Evolutionary conservation across 495 filamentous ascomycete species (phyloP), one percentile per base, ranked within the genome.

Genomic region (Talaromyces thailandensis): DNA sequence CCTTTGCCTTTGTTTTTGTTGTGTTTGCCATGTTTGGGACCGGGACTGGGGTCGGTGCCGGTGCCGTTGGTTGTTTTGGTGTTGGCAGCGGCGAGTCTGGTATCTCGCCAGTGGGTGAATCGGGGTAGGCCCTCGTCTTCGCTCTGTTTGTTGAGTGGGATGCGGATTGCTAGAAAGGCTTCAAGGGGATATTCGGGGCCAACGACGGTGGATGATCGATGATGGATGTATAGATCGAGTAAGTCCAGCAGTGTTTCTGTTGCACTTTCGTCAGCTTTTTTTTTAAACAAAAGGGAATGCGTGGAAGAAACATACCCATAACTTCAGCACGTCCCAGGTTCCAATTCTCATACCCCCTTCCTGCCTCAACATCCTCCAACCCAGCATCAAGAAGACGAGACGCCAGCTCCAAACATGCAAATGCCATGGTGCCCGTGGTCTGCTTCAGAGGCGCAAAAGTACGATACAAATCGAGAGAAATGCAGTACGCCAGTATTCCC

Each of bases 401-500:
- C 1, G 92, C 86, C 43, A 98, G 83, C 71, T 95, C 91, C 2
- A 96, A 75, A 67, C 89, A 85, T n/a, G 86, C 86, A 53, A 94
- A 77, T 3, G 92, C 91, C 76, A 96, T 85, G 4, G 90, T 87
- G 21, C 85, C 80, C 4, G 87, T 86, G 0, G 85, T 87, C 63
- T 96, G 90, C 74, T 97, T 98, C 35, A 98, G 77, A 18, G 93
- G 94, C 6, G 89, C 87, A 72, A 90, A 95, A 4, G 94, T 98
- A 66, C 92, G 90, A 72, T 97, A 95, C 18, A 96, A 76, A 72
- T 98, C 94, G 58, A 92, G 80, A 12, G 86, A 88, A 65, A 96
- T 89, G 69, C 88, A 86, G 73, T 90, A 95, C 0, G 90, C 89
- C 4, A 83, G 76, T 12, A 78, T 75, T 18, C 84, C 81, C 45